These are phyloP conservation scores for Phytopythium ostracodes DNA, from an alignment of 352 stramenopile genomes.

Conservation along the genomic window DNA sequence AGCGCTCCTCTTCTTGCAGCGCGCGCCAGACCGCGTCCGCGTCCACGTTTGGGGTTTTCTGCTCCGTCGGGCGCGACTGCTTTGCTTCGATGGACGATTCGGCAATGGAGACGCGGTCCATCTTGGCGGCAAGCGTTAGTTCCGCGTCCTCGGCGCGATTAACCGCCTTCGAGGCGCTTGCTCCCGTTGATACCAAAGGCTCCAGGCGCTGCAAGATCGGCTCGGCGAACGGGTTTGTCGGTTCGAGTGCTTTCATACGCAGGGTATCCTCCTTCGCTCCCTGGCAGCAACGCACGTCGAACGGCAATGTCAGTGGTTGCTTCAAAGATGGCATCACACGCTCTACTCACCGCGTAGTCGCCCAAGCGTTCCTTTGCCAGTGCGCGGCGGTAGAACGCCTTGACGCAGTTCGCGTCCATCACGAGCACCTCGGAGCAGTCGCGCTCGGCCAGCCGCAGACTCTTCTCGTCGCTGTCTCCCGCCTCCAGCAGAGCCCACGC, in stretches of 20 bases:
- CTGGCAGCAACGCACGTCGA: conserved; percentile 10
- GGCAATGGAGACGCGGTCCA: conserved; percentile 5
- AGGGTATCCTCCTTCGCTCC: conserved; percentile 25
- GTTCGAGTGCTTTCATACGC: conserved; percentile 29
- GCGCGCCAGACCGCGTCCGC: conserved; percentile 37
- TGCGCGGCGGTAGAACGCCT: conserved; percentile 88
- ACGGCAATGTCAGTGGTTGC: neutral
- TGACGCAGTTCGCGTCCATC: conserved; percentile 74
- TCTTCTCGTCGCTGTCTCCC: conserved; percentile 11
- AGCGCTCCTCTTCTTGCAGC: conserved; percentile 51
- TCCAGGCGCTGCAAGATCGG: conserved; percentile 19
- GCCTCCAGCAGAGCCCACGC: conserved; percentile 52
- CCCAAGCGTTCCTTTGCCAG: conserved; percentile 67
- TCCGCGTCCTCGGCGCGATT: neutral
- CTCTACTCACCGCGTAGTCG: conserved; percentile 37
- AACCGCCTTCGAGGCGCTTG: conserved; percentile 2
- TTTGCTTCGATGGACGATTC: neutral
- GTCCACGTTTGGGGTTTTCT: conserved; percentile 6
- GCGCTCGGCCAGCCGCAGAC: conserved; percentile 35
- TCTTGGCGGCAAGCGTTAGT: neutral
- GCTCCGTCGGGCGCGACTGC: neutral
- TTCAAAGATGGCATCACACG: too few species aligned
- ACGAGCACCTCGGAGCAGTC: conserved; percentile 73
- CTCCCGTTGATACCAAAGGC: neutral
- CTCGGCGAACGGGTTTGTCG: conserved; percentile 29